These are phyloP conservation scores for Epicoccum sorghinum DNA, from an alignment of 2,329 filamentous ascomycete genomes.

Conservation along the genomic window DNA sequence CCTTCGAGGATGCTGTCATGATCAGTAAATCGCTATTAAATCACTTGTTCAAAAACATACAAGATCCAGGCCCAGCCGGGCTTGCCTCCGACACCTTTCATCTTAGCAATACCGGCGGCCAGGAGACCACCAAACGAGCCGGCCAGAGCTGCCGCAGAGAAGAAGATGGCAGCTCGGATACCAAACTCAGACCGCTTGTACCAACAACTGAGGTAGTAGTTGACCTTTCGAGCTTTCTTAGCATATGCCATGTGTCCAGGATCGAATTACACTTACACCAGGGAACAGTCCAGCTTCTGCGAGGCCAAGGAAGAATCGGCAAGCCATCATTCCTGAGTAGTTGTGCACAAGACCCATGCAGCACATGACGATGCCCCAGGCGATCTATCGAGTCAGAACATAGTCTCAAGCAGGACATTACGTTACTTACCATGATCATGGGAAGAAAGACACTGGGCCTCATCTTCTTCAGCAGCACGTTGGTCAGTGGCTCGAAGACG, in stretches of 20 bases:
- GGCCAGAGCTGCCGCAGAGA: constrained; percentile 79
- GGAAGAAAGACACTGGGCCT: constrained; percentile 81
- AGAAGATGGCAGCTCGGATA: constrained; percentile 81
- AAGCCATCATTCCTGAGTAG: constrained; percentile 69
- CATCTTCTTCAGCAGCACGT: constrained; percentile 77
- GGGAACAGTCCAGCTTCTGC: constrained; percentile 72
- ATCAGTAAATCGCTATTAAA: neutral
- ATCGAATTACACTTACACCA: constrained; percentile 38
- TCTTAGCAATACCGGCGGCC: constrained; percentile 72
- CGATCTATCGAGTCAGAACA: neutral
- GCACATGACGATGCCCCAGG: constrained; percentile 72
- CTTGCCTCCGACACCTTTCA: constrained; percentile 65
- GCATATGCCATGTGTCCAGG: no score
- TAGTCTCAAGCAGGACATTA: neutral
- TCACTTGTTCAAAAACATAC: constrained; percentile 25
- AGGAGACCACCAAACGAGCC: constrained; percentile 79
- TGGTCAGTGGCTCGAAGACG: constrained; percentile 78
- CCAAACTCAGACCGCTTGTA: constrained; percentile 81
- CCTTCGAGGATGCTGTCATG: constrained; percentile 64
- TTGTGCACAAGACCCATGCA: constrained; percentile 70
- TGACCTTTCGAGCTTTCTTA: constrained; percentile 49
- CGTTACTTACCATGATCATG: constrained; percentile 69
- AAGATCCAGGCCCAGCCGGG: constrained; percentile 54
- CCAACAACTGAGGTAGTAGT: constrained; percentile 85
- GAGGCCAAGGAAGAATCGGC: constrained; percentile 70